Conservation (phyloP, 2,329 filamentous ascomycete genomes). For the Ophiostoma pallidulum region DNA sequence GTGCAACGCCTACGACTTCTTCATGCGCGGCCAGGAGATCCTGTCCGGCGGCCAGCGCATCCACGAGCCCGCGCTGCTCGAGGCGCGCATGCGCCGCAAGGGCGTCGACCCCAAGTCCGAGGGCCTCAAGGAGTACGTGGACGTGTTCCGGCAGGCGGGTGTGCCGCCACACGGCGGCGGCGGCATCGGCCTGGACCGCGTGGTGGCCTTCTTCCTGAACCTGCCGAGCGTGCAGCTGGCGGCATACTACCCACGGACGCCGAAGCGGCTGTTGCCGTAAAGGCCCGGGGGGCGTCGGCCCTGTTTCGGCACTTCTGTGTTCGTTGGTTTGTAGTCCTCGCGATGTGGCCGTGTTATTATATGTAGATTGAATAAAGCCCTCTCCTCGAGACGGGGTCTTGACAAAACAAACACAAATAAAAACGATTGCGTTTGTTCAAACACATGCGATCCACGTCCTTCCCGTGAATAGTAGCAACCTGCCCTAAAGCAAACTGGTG, state of each 20-base stretch:
- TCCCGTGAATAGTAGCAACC: too few relatives aligned
- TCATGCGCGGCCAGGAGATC: conserved; percentile 88
- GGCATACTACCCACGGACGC: conserved; percentile 49
- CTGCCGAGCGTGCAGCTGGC: conserved; percentile 50
- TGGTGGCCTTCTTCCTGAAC: conserved; percentile 57
- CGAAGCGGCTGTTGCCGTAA: conserved; percentile 48
- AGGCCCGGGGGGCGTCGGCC: background rate
- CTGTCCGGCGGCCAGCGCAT: conserved; percentile 88
- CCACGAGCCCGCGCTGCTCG: conserved; percentile 66
- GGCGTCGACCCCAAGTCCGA: conserved; percentile 66
- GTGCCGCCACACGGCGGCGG: conserved; percentile 82
- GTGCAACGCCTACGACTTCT: conserved; percentile 64
- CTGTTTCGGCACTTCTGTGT: too few relatives aligned
- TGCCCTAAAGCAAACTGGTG: too few relatives aligned
- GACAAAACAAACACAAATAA: conserved; percentile 1
- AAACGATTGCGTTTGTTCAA: background rate
- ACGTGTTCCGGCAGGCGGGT: conserved; percentile 68
- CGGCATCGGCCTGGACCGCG: conserved; percentile 80
- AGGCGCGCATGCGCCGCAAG: conserved; percentile 65
- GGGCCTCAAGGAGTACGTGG: conserved; percentile 79
- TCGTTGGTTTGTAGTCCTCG: too few relatives aligned
- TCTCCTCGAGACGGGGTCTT: background rate
- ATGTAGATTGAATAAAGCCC: background rate
- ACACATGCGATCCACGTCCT: too few relatives aligned
- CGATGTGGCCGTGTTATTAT: too few relatives aligned